Evolutionary conservation across 208 protist genomes (phyloP).

Genomic region (Trypanosoma vivax): DNA sequence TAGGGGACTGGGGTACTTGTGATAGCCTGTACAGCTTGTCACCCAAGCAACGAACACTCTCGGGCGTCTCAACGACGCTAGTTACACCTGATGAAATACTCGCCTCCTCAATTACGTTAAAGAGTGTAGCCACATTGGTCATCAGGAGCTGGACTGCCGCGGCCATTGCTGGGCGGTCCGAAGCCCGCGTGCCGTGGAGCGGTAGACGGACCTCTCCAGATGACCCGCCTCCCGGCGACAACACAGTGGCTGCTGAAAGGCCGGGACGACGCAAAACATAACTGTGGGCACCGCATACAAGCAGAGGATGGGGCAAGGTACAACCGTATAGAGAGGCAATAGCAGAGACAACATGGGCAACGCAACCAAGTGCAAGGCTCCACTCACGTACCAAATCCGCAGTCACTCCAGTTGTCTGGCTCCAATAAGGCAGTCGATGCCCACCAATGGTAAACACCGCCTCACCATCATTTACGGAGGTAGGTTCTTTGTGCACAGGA

Average conservation of each 20-base stretch:
- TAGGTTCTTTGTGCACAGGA: constrained; percentile 2
- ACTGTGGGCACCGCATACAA: constrained; percentile 26
- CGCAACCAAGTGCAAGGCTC: constrained; percentile 42
- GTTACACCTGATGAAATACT: constrained; percentile 10
- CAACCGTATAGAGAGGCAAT: constrained; percentile 50
- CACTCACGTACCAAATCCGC: constrained; percentile 42
- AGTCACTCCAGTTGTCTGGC: constrained; percentile 3
- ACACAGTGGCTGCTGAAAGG: constrained; percentile 15
- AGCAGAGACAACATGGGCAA: constrained; percentile 41
- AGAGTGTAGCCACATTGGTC: constrained; percentile 25
- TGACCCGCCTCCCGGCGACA: constrained; percentile 14
- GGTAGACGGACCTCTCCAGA: constrained; percentile 29
- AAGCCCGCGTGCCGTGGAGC: constrained; percentile 22
- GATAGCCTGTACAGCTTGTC: constrained; percentile 35
- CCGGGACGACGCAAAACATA: constrained; percentile 8
- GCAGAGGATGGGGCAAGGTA: constrained; percentile 44
- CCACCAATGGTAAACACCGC: constrained; percentile 9
- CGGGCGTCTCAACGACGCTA: neutral
- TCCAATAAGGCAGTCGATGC: neutral
- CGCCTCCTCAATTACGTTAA: constrained; percentile 35
- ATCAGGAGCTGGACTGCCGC: constrained; percentile 40
- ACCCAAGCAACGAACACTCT: constrained; percentile 27
- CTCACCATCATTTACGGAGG: neutral
- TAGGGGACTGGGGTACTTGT: too few relatives aligned
- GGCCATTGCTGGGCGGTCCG: constrained; percentile 45